These are phyloP conservation scores for Cenchrus purpureus DNA, from an alignment of 176 grass and related monocot genomes.

Conservation along the genomic window DNA sequence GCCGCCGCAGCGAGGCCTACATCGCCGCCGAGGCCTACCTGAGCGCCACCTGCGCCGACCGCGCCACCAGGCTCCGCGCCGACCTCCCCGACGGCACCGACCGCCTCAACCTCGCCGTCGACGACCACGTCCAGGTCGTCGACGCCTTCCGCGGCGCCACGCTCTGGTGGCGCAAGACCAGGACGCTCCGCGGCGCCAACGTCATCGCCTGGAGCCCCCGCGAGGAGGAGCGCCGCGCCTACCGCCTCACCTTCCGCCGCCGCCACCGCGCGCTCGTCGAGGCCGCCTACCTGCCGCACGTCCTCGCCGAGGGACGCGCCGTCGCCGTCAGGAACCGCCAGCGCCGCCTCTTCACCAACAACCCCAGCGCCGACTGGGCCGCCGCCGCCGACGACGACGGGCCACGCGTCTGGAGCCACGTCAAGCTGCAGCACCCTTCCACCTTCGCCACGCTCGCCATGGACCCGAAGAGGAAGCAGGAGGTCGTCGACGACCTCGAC, in stretches of 20 bases:
- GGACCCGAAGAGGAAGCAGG: constrained; percentile 52
- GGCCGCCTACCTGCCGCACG: constrained; percentile 46
- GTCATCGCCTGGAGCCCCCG: constrained; percentile 35
- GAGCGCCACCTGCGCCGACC: constrained; percentile 37
- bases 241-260: constrained; percentile 55
- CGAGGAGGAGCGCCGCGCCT: constrained; percentile 37
- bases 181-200: accelerated
- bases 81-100: constrained; percentile 56
- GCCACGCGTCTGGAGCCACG: constrained; percentile 55
- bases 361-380: constrained; percentile 20
- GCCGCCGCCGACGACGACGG: constrained; percentile 4
- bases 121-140: constrained; percentile 63
- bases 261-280: constrained; percentile 53
- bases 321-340: constrained; percentile 52
- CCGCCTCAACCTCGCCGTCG: constrained; percentile 51
- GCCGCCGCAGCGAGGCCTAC: constrained; percentile 43
- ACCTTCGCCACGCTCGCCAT: constrained; percentile 68
- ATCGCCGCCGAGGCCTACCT: constrained; percentile 56
- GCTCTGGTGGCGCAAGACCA: constrained; percentile 57
- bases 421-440: constrained; percentile 69
- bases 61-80: constrained; percentile 51
- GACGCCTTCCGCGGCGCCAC: constrained; percentile 46
- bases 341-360: constrained; percentile 79
- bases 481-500: constrained; percentile 55
- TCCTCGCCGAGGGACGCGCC: constrained; percentile 50